Base-by-base conservation (phyloP, 306 rosid genomes). In the Psophocarpus tetragonolobus region DNA sequence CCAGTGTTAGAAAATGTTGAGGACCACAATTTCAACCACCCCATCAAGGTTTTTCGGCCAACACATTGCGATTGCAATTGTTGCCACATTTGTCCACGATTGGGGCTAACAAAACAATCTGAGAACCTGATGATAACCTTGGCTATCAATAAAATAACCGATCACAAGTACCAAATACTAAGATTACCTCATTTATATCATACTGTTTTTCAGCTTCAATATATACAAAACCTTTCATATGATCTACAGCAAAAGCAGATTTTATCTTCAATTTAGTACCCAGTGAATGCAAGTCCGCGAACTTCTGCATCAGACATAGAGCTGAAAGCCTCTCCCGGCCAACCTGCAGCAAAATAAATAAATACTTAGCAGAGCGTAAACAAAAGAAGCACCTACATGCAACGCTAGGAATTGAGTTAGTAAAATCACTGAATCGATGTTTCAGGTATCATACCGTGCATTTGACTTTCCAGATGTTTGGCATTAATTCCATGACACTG, bases 261-360 rank as follows among this genome's bases (percentile, higher is more conserved):
- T 88, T 78, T 77, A 92, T 88, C 85, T 86, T 82, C 82, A 96
- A 72, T 69, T 83, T 88, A 82, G 87, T 91, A 69, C 97, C 99
- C 61, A 96, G 56, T 38, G 80, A 56, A 79, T 83, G 79, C 85
- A 96, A 76, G 78, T 96, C 96, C 84, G 84, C 93, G 90, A 80
- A 96, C 88, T 92, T 96, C 86, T 96, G 99, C 98, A 96, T 92
- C 58, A 96, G 84, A 87, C 97, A 96, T 77, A 91, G 83, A 39
- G 88, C 89, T 24, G 95, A 88, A 66, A 82, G 86, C 87, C 90
- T 87, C 88, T 96, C 99, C 0, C 97, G 97, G 74, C 99, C 99
- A 84, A 90, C 99, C 99, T 96, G 82, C 85, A 74, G 57, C 44
- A 70, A 71, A 76, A 62, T 62, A 72, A 63, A 73, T 54, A 62